Percentiles rank a stretch among this genome's conserved stretches.
phyloP scores from a whole-genome alignment of 768 basidiomycete species.

The Mycena olivaceomarginata region DNA sequence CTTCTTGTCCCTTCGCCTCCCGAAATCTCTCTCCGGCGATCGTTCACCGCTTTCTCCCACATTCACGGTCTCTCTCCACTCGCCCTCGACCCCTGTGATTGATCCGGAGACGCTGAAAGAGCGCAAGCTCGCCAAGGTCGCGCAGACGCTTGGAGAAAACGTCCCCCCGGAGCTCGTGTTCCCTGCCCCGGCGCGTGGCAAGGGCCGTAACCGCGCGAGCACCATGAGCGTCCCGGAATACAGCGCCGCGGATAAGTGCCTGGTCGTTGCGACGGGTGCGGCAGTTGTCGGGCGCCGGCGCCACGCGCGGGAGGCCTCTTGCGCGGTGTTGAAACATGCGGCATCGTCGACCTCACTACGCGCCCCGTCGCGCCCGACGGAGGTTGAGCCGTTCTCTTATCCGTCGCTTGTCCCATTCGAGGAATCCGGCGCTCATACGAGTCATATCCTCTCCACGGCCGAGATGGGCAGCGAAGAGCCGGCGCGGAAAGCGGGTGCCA shows the following conservation, averaged over 20 bases:
- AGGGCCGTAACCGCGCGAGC: slow-evolving; percentile 40
- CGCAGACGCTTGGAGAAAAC: slow-evolving; percentile 42
- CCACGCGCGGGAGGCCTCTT: slow-evolving; percentile 12
- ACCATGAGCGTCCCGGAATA: slow-evolving; percentile 38
- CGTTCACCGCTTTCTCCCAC: slow-evolving; percentile 29
- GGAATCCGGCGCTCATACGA: not conserved
- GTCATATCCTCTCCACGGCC: not conserved
- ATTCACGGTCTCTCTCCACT: slow-evolving; percentile 23
- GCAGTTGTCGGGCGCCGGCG: slow-evolving; percentile 25
- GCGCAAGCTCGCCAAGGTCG: slow-evolving; percentile 44
- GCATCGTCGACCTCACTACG: slow-evolving; percentile 36
- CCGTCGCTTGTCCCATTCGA: slow-evolving; percentile 30
- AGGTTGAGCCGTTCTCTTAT: slow-evolving; percentile 41
- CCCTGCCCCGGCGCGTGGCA: slow-evolving; percentile 8
- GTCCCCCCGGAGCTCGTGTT: slow-evolving; percentile 45
- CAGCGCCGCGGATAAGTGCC: not conserved
- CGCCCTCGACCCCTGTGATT: slow-evolving; percentile 14
- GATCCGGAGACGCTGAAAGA: slow-evolving; percentile 30
- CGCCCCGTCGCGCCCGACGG: not conserved
- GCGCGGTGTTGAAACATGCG: slow-evolving; percentile 26
- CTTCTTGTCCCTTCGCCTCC: slow-evolving; percentile 38
- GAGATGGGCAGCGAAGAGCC: not conserved
- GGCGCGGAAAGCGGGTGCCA: not conserved
- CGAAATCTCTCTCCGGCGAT: slow-evolving; percentile 12
- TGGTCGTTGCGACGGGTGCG: not conserved